These are phyloP conservation scores for Phanerodontia chrysosporium DNA, from an alignment of 768 basidiomycete genomes.

Conservation along the genomic window DNA sequence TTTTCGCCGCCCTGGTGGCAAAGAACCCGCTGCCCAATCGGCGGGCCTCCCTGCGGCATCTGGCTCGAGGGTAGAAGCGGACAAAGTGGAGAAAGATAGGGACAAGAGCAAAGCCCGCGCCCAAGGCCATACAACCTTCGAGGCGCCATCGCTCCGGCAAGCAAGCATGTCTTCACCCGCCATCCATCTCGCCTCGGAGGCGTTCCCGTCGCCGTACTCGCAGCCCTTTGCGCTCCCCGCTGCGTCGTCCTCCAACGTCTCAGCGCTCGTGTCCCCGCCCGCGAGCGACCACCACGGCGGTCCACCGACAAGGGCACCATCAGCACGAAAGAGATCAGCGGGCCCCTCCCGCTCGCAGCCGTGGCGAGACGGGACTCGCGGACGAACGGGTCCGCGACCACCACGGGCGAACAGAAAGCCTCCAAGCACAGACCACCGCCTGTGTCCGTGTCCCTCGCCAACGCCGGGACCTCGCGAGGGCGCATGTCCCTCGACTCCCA, in stretches of 20 bases:
- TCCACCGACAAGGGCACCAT: slow-evolving; percentile 24
- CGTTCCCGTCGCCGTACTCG: slow-evolving; percentile 50
- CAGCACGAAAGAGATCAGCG: slow-evolving; percentile 37
- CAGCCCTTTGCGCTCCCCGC: slow-evolving; percentile 39
- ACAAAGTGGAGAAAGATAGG: slow-evolving; percentile 18
- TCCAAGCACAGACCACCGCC: slow-evolving; percentile 27
- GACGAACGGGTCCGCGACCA: slow-evolving; percentile 18
- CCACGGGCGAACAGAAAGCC: slow-evolving; percentile 19
- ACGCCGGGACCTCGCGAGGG: slow-evolving; percentile 9
- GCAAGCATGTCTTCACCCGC: slow-evolving; percentile 76
- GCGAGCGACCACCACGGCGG: slow-evolving; percentile 40
- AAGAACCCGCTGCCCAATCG: slow-evolving; percentile 35
- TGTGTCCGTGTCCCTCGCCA: slow-evolving; percentile 28
- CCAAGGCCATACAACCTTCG: slow-evolving; percentile 55
- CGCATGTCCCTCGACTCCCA: slow-evolving; percentile 17
- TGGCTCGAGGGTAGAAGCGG: slow-evolving; percentile 25
- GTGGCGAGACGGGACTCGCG: slow-evolving; percentile 28
- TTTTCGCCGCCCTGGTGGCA: slow-evolving; percentile 36
- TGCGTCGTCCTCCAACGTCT: slow-evolving; percentile 44
- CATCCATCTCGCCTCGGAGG: slow-evolving; percentile 58
- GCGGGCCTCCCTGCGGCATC: slow-evolving; percentile 32
- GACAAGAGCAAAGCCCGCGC: slow-evolving; percentile 41
- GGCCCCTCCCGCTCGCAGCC: slow-evolving; percentile 30
- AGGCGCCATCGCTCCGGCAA: slow-evolving; percentile 61
- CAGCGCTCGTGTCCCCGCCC: slow-evolving; percentile 44